Evolutionary conservation across 495 filamentous ascomycete species (phyloP), one percentile per base, ranked within the genome.

Genomic region (Penicillium alfredii): DNA sequence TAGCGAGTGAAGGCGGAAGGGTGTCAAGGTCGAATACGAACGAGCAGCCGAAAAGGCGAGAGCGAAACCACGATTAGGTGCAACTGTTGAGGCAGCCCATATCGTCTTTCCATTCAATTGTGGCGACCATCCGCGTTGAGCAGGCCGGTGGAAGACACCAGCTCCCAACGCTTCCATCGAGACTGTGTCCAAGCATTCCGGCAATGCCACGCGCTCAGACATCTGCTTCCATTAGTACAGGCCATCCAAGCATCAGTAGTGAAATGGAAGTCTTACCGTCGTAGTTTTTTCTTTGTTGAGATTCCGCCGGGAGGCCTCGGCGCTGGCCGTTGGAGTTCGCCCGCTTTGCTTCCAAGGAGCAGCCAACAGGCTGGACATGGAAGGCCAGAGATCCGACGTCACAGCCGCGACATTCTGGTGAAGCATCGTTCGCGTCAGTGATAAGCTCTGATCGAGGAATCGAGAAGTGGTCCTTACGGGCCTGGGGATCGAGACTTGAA

Each of bases 331-430:
- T 23, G 48, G 35, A 23, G 31, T 29, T 35, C 38, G 48, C 15
- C 53, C 51, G 36, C 53, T n/a, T 28, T 44, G 42, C 26, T 53
- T 65, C 56, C 55, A 63, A 17, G 67, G 60, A 36, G 56, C 40
- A 30, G 49, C 49, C 14, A 72, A 33, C n/a, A 64, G 16, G 18
- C 45, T 68, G 11, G 55, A 66, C 54, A 73, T 58, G 6, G 57
- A 62, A 19, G 66, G 66, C 68, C 62, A 67, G 8, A 71, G 31
- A 38, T 71, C 68, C 18, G 60, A 65, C 14, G 62, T 60, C 38
- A 59, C 49, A 14, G 60, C 47, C 17, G 59, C 45, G 3, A 71
- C 26, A 35, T 53, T 64, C 70, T 74, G 38, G 4, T 27, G 22
- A 19, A 19, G 11, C 15, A 14, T 11, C 11, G 12, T 9, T 37